Evolutionary conservation across 352 stramenopile genomes (phyloP), one percentile per base, ranked within the genome.

Genomic region (Proteromonas lacertae): DNA sequence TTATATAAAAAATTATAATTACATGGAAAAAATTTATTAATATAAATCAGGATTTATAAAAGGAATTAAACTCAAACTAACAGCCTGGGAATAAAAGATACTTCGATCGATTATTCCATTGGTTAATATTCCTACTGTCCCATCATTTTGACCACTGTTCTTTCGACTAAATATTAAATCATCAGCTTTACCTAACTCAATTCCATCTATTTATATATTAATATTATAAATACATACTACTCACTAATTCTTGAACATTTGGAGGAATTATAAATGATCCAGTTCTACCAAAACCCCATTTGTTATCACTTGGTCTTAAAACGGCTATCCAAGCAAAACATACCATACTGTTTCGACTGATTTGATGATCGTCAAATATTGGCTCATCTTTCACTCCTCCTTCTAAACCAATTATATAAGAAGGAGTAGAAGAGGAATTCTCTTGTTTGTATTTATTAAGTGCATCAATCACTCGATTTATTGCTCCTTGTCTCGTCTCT

Each of bases 141-240:
- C 64, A 14, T 35, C 46, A 31, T 56, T 55, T 38, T 68, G 53
- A 36, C 70, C 72, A 3, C 48, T 59, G 46, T 69, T 68, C 0
- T 44, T 45, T 18, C 52, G 44, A 22, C 47, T 31, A 47, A 68
- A 68, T 19, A 76, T 44, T 26, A 55, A 40, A 43, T 73, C 62
- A 49, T 70, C 60, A 0, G 62, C 64, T 43, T 63, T 43, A 36
- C 64, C 64, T 6, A 76, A 33, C 53, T 76, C 64, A 50, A 76
- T 64, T 14, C 51, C 50, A 35, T 56, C 24, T 26, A 61, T n/a
- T n/a, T n/a, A n/a, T n/a, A n/a, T n/a, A n/a, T n/a, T n/a, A n/a
- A n/a, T n/a, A n/a, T n/a, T n/a, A n/a, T n/a, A n/a, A n/a, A n/a
- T n/a, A n/a, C n/a, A n/a, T n/a, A n/a, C n/a, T n/a, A n/a, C n/a